phyloP scores from a whole-genome alignment of 2,329 filamentous ascomycete genomes.

The Ophidiomyces ophidiicola region DNA sequence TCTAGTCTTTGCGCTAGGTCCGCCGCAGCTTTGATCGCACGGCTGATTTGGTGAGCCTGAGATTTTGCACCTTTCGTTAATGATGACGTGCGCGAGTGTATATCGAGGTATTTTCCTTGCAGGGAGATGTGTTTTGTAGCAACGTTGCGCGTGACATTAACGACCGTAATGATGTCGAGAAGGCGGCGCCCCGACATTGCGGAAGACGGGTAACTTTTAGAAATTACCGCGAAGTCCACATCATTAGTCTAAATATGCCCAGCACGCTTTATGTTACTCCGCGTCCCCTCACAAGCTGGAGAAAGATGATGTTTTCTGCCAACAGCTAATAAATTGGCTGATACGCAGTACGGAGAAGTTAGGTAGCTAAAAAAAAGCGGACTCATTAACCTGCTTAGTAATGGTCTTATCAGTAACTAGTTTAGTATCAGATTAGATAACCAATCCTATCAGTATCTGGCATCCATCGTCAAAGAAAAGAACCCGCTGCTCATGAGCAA shows the following conservation, averaged over 20 bases:
- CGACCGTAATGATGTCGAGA: constrained; percentile 58
- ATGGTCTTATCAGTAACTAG: too few species aligned
- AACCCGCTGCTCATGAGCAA: constrained; percentile 3
- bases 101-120: constrained; percentile 49
- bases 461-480: too few species aligned
- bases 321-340: too few species aligned
- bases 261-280: too few species aligned
- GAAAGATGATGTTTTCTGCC: too few species aligned
- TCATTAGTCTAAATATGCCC: too few species aligned
- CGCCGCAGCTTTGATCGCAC: constrained; percentile 50
- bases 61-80: constrained; percentile 50
- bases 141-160: constrained; percentile 57
- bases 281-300: too few species aligned
- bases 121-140: constrained; percentile 51
- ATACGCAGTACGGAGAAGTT: not conserved
- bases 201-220: not conserved
- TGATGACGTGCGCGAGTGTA: constrained; percentile 52
- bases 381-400: too few species aligned
- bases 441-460: too few species aligned
- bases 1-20: constrained; percentile 47
- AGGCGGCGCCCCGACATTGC: constrained; percentile 48
- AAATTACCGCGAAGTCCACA: not conserved
- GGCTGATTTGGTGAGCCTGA: constrained; percentile 49
- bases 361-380: not conserved
- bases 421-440: too few species aligned